Percentiles rank a stretch among this genome's conserved stretches.
These are phyloP conservation scores for Entelexis sorbosivorans DNA, from an alignment of 1,139 yeast species.

Conservation along the genomic window DNA sequence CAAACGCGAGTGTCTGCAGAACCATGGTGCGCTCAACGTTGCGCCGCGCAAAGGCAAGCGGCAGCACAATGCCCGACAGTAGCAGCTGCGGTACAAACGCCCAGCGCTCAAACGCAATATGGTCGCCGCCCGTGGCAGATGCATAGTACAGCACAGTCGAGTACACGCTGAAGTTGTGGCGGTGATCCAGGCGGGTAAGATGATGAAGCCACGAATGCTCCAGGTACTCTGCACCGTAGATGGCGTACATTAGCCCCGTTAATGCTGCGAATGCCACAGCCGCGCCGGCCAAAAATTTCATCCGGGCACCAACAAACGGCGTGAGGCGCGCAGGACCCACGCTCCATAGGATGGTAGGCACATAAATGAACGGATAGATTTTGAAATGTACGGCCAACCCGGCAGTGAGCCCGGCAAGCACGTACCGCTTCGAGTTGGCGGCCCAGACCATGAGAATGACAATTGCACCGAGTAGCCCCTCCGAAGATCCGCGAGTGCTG, in stretches of 20 bases:
- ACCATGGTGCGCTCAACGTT: slow-evolving; percentile 58
- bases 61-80: slow-evolving; percentile 49
- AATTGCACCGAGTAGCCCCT: slow-evolving; percentile 73
- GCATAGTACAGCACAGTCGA: slow-evolving; percentile 54
- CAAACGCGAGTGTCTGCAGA: slow-evolving; percentile 85
- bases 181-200: slow-evolving; percentile 70
- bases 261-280: slow-evolving; percentile 38
- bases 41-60: slow-evolving; percentile 44
- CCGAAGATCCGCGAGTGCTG: slow-evolving; percentile 88
- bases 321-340: slow-evolving; percentile 21
- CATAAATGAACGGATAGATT: slow-evolving; percentile 78
- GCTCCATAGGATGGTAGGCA: slow-evolving; percentile 44
- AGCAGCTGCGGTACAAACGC: slow-evolving; percentile 79
- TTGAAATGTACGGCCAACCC: slow-evolving; percentile 85
- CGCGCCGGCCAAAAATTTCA: slow-evolving; percentile 38
- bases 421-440: slow-evolving; percentile 36
- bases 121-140: slow-evolving; percentile 17
- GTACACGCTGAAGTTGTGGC: slow-evolving; percentile 89
- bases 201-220: slow-evolving; percentile 76
- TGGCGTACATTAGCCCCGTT: slow-evolving; percentile 48
- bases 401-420: slow-evolving; percentile 48
- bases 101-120: slow-evolving; percentile 26
- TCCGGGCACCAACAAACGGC: slow-evolving; percentile 37
- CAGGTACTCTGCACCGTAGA: slow-evolving; percentile 69
- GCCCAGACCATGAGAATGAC: slow-evolving; percentile 46